Conservation (phyloP, 139 green algal species). For the Chlorella sp. region DNA sequence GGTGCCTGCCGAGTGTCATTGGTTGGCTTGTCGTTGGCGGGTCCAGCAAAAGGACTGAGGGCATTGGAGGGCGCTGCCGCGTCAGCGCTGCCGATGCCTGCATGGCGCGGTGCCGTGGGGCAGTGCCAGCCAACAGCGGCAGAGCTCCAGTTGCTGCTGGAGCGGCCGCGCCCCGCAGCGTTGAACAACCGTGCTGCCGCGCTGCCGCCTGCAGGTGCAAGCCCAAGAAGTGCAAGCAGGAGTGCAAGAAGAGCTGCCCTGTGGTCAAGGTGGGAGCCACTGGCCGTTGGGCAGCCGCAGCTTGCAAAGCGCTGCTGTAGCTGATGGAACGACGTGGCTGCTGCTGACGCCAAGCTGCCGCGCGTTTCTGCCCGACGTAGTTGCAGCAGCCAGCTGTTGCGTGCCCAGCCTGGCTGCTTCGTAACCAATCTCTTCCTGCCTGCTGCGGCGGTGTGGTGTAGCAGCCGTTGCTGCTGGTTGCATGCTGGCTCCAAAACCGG, state of each 20-base stretch:
- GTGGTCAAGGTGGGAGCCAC: constrained; percentile 94
- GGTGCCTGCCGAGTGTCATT: background rate
- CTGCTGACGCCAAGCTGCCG: too few species aligned
- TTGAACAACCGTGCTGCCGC: too few species aligned
- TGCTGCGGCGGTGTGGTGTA: background rate
- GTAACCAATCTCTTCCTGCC: background rate
- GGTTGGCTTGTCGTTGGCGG: too few species aligned
- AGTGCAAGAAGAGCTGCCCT: constrained; percentile 99
- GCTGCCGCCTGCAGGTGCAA: constrained; percentile 79
- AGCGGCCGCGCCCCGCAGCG: background rate
- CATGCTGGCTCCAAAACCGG: background rate
- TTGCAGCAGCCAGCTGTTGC: too few species aligned
- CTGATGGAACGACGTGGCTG: too few species aligned
- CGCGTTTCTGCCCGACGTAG: too few species aligned
- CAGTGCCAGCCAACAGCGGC: too few species aligned
- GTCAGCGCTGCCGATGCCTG: background rate
- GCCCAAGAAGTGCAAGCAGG: constrained; percentile 99
- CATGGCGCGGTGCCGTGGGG: background rate
- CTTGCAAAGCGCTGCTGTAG: too few species aligned
- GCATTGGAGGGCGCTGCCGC: too few species aligned
- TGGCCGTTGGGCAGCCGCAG: too few species aligned
- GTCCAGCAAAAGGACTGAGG: too few species aligned
- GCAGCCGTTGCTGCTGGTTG: background rate
- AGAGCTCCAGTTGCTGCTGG: background rate
- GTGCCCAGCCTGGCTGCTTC: background rate